These are phyloP conservation scores for Russula griseocarnosa DNA, from an alignment of 768 basidiomycete species.

Conservation along the genomic window DNA sequence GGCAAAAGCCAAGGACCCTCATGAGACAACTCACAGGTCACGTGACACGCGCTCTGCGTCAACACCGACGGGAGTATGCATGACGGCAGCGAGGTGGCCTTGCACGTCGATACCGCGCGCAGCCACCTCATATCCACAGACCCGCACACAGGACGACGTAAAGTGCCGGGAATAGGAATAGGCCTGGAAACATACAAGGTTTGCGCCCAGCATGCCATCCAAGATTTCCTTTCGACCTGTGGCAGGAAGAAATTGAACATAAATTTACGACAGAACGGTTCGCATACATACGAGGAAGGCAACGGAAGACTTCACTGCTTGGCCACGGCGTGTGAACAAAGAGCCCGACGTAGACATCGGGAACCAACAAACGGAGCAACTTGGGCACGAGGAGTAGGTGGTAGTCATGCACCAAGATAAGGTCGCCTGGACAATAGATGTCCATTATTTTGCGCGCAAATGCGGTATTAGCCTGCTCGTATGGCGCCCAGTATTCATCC, in stretches of 20 bases:
- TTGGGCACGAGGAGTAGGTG: slow-evolving; percentile 89
- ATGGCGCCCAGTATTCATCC: slow-evolving; percentile 76
- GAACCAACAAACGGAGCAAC: slow-evolving; percentile 68
- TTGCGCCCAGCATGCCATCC: slow-evolving; percentile 96
- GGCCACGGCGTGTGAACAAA: slow-evolving; percentile 99
- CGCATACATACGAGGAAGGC: slow-evolving; percentile 69
- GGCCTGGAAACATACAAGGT: slow-evolving; percentile 95
- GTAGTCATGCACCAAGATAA: slow-evolving; percentile 95
- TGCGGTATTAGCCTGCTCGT: slow-evolving; percentile 76
- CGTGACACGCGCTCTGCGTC: slow-evolving; percentile 85
- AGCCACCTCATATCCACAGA: slow-evolving; percentile 90
- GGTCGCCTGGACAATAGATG: slow-evolving; percentile 63
- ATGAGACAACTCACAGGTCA: slow-evolving; percentile 52
- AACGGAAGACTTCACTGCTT: slow-evolving; percentile 92
- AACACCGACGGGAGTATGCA: slow-evolving; percentile 92
- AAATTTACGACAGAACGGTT: slow-evolving; percentile 1
- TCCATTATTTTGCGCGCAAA: slow-evolving; percentile 75
- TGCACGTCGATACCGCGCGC: slow-evolving; percentile 72
- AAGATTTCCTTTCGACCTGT: slow-evolving; percentile 85
- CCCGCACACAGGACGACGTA: slow-evolving; percentile 88
- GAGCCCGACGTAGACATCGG: slow-evolving; percentile 73
- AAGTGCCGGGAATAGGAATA: slow-evolving; percentile 97
- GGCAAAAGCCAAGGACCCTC: neutral
- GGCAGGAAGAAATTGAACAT: slow-evolving; percentile 13
- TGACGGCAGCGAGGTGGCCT: slow-evolving; percentile 76